A percentile compares a stretch with the other conserved stretches of the same genome.
phyloP scores from a whole-genome alignment of 2,329 filamentous ascomycete genomes.

The Ploettnerulaceae sp. region DNA sequence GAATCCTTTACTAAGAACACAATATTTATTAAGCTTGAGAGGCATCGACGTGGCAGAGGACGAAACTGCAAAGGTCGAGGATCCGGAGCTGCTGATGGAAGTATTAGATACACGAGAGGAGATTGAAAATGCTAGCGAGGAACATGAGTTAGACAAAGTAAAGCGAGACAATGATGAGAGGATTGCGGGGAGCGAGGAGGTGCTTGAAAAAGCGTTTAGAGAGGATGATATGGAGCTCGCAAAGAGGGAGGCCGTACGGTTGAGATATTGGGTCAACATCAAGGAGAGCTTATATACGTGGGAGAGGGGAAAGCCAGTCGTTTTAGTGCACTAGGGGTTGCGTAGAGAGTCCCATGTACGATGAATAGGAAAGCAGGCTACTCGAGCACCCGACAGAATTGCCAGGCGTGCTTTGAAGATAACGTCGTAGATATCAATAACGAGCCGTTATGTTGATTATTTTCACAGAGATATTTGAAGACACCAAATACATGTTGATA shows the following conservation, averaged over 20 bases:
- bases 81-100: constrained; percentile 65
- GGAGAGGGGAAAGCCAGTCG: constrained; percentile 67
- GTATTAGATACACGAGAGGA: constrained; percentile 76
- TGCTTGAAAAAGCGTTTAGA: constrained; percentile 61
- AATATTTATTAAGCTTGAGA: constrained; percentile 71
- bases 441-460: no score
- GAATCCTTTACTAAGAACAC: constrained; percentile 75
- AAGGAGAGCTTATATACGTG: constrained; percentile 74
- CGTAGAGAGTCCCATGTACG: neutral
- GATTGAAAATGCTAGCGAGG: constrained; percentile 64
- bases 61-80: constrained; percentile 66
- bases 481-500: no score
- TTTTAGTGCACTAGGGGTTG: constrained; percentile 45
- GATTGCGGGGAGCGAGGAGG: constrained; percentile 57
- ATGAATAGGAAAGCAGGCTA: neutral
- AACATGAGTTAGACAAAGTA: constrained; percentile 59
- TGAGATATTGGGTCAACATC: constrained; percentile 91
- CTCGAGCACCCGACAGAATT: no score
- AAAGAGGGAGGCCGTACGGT: constrained; percentile 64
- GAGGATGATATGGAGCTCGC: constrained; percentile 62
- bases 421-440: no score
- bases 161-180: constrained; percentile 62
- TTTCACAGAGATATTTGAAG: no score
- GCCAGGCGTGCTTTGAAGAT: no score
- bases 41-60: constrained; percentile 77